Evolutionary conservation across 192 early-diverging fungal genomes (phyloP), one percentile per base, ranked within the genome.

Genomic region (Phycomyces nitens): DNA sequence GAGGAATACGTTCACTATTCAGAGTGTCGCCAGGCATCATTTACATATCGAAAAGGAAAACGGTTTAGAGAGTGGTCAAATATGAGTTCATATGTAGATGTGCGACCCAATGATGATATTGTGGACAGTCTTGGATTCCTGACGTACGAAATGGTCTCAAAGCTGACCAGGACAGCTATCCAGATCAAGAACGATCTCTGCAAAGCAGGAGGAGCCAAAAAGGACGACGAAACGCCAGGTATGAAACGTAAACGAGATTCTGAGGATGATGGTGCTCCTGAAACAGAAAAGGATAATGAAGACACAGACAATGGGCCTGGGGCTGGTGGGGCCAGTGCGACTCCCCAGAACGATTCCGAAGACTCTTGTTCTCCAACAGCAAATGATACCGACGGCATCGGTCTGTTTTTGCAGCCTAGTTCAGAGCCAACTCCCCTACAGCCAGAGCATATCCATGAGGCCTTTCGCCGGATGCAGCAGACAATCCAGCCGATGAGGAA

Each of bases 1-100:
- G 95, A 96, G n/a, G 93, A 99, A 77, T 99, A 99, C 72, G 94
- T 97, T 22, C 93, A 96, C 78, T 99, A 95, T 66, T 95, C 96
- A 6, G 95, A 98, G 73, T 97, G 95, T 73, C 83, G 96, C n/a
- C 95, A 97, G 76, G 95, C 97, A 8, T 94, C 91, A 9, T 99
- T 99, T 58, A 96, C 93, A 4, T 98, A 91, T 77, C 92, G 95
- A 55, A 96, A 96, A 69, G 79, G 80, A 43, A 95, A 96, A 71
- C 78, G 91, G 56, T 99, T 99, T 70, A 81, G 92, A 34, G 95
- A 98, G 62, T 99, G 96, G 96, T 91, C 91, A 43, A 86, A 91
- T 52, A 94, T 99, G 92, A 82, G 85, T 3, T 76, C 84, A 6
- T 92, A 88, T 58, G 88, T 93, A 49, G 95, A 97, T 66, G 90